phyloP scores from a whole-genome alignment of 1,284 basidiomycete genomes.

The Cryptococcus maquisensis region DNA sequence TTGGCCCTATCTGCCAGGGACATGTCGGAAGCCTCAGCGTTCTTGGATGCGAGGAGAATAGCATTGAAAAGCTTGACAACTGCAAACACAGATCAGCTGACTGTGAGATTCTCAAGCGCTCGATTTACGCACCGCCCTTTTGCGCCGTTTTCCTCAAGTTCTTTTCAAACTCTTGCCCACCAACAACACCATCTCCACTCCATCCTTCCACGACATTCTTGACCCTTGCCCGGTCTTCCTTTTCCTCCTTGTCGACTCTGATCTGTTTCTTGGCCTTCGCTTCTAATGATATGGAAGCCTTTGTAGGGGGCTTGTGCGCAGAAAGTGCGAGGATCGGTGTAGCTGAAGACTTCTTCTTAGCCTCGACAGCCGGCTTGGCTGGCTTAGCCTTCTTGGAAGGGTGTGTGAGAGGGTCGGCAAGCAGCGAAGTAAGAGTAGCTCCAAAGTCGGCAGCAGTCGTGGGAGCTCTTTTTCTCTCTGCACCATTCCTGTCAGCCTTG shows the following conservation, averaged over 20 bases:
- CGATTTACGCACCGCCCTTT: conserved; percentile 45
- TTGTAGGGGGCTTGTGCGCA: conserved; percentile 29
- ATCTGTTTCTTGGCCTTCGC: conserved; percentile 31
- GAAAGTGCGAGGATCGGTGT: conserved; percentile 41
- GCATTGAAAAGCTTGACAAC: conserved; percentile 52
- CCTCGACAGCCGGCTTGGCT: neutral
- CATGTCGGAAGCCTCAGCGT: conserved; percentile 32
- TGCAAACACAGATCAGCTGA: conserved; percentile 9
- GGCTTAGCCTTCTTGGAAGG: conserved; percentile 15
- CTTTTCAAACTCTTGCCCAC: conserved; percentile 48
- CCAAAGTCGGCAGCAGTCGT: conserved; percentile 45
- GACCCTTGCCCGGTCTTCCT: conserved; percentile 43
- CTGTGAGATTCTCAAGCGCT: neutral
- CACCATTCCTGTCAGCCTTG: neutral
- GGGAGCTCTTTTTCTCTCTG: conserved; percentile 43
- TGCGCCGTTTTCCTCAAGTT: conserved; percentile 49
- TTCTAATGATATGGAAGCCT: conserved; percentile 22
- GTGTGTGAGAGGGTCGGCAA: conserved; percentile 30
- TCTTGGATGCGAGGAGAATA: conserved; percentile 45
- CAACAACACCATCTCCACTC: conserved; percentile 34
- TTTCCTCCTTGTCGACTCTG: conserved; percentile 41
- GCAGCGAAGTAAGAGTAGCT: conserved; percentile 41
- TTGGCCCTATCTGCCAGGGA: conserved; percentile 33
- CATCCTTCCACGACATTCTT: conserved; percentile 47
- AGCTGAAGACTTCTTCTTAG: conserved; percentile 4